phyloP scores from a whole-genome alignment of 805 yeast species.

The Candida endomychidarum region DNA sequence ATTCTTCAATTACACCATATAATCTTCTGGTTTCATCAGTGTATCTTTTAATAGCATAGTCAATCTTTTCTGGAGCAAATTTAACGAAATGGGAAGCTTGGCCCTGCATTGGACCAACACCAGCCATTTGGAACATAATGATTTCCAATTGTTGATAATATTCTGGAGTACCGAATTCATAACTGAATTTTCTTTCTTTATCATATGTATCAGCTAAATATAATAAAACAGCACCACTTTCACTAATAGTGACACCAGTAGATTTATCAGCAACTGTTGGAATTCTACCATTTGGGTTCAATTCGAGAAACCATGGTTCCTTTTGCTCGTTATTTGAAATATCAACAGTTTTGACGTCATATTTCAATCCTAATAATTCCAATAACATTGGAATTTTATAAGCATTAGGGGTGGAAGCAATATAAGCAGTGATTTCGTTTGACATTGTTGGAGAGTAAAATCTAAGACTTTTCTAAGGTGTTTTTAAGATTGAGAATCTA shows the following conservation, averaged over 20 bases:
- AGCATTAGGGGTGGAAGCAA: constrained; percentile 47
- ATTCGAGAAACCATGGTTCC: constrained; percentile 53
- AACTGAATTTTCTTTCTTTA: constrained; percentile 47
- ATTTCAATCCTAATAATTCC: constrained; percentile 43
- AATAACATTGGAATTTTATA: constrained; percentile 40
- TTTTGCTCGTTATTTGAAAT: constrained; percentile 47
- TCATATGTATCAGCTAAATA: constrained; percentile 64
- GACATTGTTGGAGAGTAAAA: background rate
- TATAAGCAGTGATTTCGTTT: background rate
- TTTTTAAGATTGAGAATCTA: too few species aligned
- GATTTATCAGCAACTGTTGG: constrained; percentile 50
- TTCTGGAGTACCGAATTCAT: constrained; percentile 31
- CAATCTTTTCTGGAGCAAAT: constrained; percentile 51
- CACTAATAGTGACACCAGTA: constrained; percentile 51
- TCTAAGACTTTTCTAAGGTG: too few species aligned
- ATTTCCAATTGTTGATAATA: constrained; percentile 57
- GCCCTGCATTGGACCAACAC: constrained; percentile 63
- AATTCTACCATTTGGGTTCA: constrained; percentile 64
- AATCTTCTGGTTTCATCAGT: constrained; percentile 51
- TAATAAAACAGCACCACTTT: constrained; percentile 60
- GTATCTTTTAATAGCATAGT: constrained; percentile 55
- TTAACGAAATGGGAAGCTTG: constrained; percentile 51
- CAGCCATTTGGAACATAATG: constrained; percentile 55
- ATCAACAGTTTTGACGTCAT: constrained; percentile 42
- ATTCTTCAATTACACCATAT: constrained; percentile 52